Evolutionary conservation across 139 green algal species (phyloP).

Genomic region (Tetradesmus obliquus): DNA sequence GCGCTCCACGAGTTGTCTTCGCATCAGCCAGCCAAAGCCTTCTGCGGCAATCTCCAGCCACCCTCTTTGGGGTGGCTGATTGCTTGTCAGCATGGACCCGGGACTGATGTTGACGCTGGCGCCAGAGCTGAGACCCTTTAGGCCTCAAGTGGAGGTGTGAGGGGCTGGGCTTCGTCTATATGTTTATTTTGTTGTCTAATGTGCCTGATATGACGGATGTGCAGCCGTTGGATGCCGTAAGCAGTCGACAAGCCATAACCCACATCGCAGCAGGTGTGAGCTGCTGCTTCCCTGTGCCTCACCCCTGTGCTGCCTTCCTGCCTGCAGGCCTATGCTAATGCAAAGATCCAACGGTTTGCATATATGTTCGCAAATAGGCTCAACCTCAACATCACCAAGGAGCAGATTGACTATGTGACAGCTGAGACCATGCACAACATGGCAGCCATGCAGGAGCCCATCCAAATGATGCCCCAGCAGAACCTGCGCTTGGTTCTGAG

Average conservation of each 20-base stretch:
- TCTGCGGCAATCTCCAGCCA: background rate
- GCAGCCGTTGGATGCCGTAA: background rate
- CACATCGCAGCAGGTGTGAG: background rate
- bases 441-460: background rate
- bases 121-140: conserved; percentile 43
- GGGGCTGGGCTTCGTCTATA: background rate
- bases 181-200: background rate
- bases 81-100: background rate
- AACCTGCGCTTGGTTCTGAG: conserved; percentile 65
- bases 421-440: conserved; percentile 10
- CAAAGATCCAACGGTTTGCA: conserved; percentile 61
- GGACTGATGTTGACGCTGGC: conserved; percentile 29
- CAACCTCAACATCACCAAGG: conserved; percentile 22
- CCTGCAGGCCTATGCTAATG: conserved; percentile 53
- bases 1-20: background rate
- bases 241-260: background rate
- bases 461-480: conserved; percentile 32
- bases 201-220: background rate
- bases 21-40: background rate
- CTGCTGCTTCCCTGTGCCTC: background rate
- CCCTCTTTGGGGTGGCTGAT: background rate
- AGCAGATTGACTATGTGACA: conserved; percentile 50
- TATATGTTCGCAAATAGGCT: conserved; percentile 34
- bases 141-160: conserved; percentile 46
- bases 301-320: background rate